Conservation (phyloP, 169 alveolate species). For the Amoebophrya sp. region DNA sequence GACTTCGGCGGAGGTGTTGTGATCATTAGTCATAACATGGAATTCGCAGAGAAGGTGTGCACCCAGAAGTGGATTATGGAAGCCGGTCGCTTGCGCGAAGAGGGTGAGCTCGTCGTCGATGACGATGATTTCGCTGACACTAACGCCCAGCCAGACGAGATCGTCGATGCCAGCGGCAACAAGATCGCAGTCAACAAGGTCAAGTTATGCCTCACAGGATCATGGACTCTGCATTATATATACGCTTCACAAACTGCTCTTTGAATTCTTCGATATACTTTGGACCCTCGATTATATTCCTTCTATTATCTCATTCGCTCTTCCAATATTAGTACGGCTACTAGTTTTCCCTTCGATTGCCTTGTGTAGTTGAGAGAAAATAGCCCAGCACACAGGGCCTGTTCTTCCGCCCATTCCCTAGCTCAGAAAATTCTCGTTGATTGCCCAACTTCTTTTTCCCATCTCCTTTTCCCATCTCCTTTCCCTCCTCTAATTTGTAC, state of each 20-base stretch:
- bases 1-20: constrained; percentile 51
- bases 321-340: too few relatives aligned
- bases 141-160: constrained; percentile 40
- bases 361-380: too few relatives aligned
- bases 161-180: constrained; percentile 49
- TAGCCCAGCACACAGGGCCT: too few relatives aligned
- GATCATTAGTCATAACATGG: constrained; percentile 52
- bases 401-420: too few relatives aligned
- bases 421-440: too few relatives aligned
- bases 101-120: constrained; percentile 33
- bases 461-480: neutral
- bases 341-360: too few relatives aligned
- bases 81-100: constrained; percentile 22
- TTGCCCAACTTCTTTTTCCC: neutral
- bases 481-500: neutral
- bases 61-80: constrained; percentile 51
- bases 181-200: constrained; percentile 51
- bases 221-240: too few relatives aligned
- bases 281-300: too few relatives aligned
- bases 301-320: too few relatives aligned
- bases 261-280: too few relatives aligned
- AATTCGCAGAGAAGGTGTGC: constrained; percentile 50
- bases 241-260: too few relatives aligned
- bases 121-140: constrained; percentile 10
- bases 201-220: neutral